Conservation (phyloP, 768 basidiomycete species). For the Suillus lakei region DNA sequence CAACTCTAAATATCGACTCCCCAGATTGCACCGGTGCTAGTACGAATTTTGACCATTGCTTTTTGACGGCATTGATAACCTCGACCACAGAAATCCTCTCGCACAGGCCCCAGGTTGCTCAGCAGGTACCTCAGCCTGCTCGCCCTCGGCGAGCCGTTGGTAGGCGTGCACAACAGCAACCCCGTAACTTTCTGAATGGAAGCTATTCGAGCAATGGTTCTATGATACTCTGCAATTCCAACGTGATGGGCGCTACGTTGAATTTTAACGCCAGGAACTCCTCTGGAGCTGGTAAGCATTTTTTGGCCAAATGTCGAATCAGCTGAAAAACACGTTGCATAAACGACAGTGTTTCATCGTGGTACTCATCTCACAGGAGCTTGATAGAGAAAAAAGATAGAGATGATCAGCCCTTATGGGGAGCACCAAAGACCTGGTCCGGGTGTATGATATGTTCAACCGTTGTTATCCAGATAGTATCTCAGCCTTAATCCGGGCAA, state of each 20-base stretch:
- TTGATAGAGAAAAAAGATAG: background rate
- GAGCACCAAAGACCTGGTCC: background rate
- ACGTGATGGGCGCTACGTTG: background rate
- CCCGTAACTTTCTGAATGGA: background rate
- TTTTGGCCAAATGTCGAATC: background rate
- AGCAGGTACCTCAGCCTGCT: background rate
- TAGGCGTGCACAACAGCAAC: background rate
- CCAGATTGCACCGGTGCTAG: background rate
- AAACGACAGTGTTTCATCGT: background rate
- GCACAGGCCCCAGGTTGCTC: background rate
- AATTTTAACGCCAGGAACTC: background rate
- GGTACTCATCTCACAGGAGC: no score
- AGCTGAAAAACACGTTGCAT: background rate
- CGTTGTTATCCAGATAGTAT: background rate
- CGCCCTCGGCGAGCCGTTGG: background rate
- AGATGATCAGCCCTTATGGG: background rate
- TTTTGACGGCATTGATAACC: background rate
- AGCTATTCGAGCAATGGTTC: background rate
- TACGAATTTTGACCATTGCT: background rate
- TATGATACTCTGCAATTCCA: background rate
- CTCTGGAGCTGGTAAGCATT: slow-evolving; percentile 1
- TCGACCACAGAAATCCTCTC: background rate
- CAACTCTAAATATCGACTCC: background rate
- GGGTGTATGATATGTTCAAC: background rate
- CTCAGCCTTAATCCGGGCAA: background rate